Conservation (phyloP, 2,329 filamentous ascomycete species). For the Pseudogymnoascus sp. region DNA sequence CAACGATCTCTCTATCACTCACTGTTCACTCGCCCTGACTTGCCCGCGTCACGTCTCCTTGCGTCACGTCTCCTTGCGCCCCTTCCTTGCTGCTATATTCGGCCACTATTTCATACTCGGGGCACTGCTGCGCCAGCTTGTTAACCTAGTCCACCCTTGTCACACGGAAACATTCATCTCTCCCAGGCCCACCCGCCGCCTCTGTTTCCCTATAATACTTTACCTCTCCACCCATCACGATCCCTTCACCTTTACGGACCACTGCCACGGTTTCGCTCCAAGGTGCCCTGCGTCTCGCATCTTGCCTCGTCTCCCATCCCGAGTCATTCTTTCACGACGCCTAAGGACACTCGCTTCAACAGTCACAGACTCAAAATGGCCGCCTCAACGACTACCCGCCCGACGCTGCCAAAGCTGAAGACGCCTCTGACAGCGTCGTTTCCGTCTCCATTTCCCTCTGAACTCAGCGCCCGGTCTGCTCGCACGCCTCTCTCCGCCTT, state of each 20-base stretch:
- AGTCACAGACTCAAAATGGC: neutral
- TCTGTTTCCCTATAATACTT: slow-evolving; percentile 5
- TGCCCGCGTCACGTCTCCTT: neutral
- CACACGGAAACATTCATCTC: neutral
- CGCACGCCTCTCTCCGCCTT: slow-evolving; percentile 59
- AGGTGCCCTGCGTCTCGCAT: slow-evolving; percentile 3
- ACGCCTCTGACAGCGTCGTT: slow-evolving; percentile 55
- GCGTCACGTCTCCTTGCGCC: neutral
- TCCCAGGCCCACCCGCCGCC: neutral
- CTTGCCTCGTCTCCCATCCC: neutral
- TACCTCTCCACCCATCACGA: neutral
- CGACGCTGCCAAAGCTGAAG: slow-evolving; percentile 53
- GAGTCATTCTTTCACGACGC: neutral
- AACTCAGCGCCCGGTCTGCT: slow-evolving; percentile 50
- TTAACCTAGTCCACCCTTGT: neutral
- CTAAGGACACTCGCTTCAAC: neutral
- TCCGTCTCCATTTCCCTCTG: slow-evolving; percentile 50
- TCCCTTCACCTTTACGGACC: neutral
- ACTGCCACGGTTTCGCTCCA: neutral
- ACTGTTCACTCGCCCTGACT: neutral
- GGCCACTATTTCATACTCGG: neutral
- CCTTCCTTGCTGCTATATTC: neutral
- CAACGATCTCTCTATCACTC: neutral
- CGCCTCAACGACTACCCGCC: slow-evolving; percentile 20
- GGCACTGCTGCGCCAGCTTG: neutral